Evolutionary conservation across 805 yeast genomes (phyloP).

Genomic region (Hyphopichia homilentoma): DNA sequence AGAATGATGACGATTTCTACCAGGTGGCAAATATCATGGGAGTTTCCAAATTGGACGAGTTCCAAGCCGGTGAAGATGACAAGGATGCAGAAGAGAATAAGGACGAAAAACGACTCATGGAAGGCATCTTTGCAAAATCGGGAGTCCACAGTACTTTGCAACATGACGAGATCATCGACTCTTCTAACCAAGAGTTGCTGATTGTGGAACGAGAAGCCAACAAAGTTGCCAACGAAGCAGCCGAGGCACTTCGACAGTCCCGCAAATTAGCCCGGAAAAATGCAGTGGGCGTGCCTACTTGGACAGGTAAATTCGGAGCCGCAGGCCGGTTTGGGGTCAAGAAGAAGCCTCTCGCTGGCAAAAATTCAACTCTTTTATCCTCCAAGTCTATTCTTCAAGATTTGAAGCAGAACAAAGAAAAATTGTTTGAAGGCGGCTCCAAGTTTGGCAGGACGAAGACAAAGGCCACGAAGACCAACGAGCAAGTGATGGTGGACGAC

Average conservation of each 20-base stretch:
- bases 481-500: constrained; percentile 21
- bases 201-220: constrained; percentile 63
- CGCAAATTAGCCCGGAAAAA: constrained; percentile 45
- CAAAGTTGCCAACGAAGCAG: constrained; percentile 49
- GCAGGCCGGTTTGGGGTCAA: constrained; percentile 59
- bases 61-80: constrained; percentile 48
- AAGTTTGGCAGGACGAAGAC: not conserved
- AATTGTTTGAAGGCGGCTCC: constrained; percentile 19
- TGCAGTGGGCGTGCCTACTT: constrained; percentile 80
- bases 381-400: constrained; percentile 50
- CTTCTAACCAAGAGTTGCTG: constrained; percentile 47
- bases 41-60: constrained; percentile 67
- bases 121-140: constrained; percentile 66
- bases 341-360: constrained; percentile 4
- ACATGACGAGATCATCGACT: constrained; percentile 73
- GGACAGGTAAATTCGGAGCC: constrained; percentile 90
- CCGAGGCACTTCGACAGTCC: constrained; percentile 58
- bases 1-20: constrained; percentile 61
- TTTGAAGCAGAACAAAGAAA: constrained; percentile 42
- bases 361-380: constrained; percentile 17
- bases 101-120: constrained; percentile 67
- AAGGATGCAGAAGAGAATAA: constrained; percentile 23
- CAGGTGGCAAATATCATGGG: constrained; percentile 65
- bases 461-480: constrained; percentile 8
- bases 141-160: constrained; percentile 72